Evolutionary conservation across 805 yeast genomes (phyloP).

Genomic region (Yarrowia sp.): DNA sequence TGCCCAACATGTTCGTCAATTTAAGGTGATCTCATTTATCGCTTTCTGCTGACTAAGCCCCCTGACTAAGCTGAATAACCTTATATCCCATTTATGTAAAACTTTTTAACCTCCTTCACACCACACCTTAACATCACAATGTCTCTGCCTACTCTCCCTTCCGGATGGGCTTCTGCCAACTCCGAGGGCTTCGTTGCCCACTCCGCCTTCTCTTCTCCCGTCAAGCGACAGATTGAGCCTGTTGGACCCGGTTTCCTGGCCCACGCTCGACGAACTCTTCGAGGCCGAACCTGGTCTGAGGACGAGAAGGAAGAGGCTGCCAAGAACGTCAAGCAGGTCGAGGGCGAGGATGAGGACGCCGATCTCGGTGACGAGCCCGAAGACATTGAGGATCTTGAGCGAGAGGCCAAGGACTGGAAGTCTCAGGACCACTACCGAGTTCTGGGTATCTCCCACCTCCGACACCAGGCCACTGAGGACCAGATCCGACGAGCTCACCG

Average conservation of each 20-base stretch:
- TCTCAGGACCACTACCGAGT: slow-evolving; percentile 95
- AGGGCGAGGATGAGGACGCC: slow-evolving; percentile 59
- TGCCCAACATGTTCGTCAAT: no score
- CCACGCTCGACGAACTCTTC: slow-evolving; percentile 92
- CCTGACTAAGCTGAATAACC: slow-evolving; percentile 1
- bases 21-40: no score
- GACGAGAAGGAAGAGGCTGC: slow-evolving; percentile 93
- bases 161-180: slow-evolving; percentile 44
- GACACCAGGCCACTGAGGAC: slow-evolving; percentile 89
- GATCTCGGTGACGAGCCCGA: slow-evolving; percentile 70
- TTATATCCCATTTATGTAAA: neutral
- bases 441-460: slow-evolving; percentile 87
- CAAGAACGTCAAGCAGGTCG: slow-evolving; percentile 75
- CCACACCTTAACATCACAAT: slow-evolving; percentile 15
- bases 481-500: slow-evolving; percentile 97
- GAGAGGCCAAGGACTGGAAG: slow-evolving; percentile 99
- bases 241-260: slow-evolving; percentile 96
- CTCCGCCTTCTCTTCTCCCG: slow-evolving; percentile 47
- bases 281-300: slow-evolving; percentile 99
- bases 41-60: neutral
- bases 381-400: slow-evolving; percentile 77
- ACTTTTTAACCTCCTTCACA: neutral
- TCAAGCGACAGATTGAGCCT: slow-evolving; percentile 81
- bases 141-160: slow-evolving; percentile 45
- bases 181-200: slow-evolving; percentile 46